Percentiles rank a stretch among this genome's conserved stretches.
Conservation (phyloP, 805 yeast species). For the Barnettozyma sp. region DNA sequence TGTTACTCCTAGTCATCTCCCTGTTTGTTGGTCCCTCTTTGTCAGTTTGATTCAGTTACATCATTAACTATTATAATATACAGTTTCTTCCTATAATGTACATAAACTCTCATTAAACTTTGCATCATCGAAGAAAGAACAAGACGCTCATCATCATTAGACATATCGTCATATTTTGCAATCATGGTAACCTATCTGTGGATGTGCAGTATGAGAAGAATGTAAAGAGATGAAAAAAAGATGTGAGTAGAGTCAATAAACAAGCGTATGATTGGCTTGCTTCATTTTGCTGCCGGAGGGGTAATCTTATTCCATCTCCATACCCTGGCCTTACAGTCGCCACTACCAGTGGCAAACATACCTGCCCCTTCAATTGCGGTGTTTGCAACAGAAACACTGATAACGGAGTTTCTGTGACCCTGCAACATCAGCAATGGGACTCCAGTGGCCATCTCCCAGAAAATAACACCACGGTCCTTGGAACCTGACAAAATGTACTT, state of each 20-base stretch:
- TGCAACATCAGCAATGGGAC: constrained; percentile 92
- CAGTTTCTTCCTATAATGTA: constrained; percentile 1
- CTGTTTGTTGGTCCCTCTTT: too few species aligned
- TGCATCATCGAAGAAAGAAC: background rate
- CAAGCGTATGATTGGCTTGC: background rate
- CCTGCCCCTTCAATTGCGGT: constrained; percentile 66
- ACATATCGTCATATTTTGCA: constrained; percentile 4
- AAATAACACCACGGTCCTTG: constrained; percentile 92
- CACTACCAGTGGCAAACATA: constrained; percentile 94
- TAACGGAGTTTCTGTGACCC: constrained; percentile 94
- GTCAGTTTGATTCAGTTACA: constrained; percentile 1
- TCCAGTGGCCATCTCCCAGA: constrained; percentile 92
- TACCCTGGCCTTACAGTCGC: constrained; percentile 95
- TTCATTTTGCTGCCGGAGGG: constrained; percentile 5
- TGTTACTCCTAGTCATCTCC: too few species aligned
- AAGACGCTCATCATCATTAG: background rate
- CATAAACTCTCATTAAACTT: background rate
- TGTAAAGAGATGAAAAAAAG: too few species aligned
- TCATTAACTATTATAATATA: constrained; percentile 2
- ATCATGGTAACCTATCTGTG: too few species aligned
- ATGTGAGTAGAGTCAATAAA: constrained; percentile 3
- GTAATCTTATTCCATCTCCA: constrained; percentile 80
- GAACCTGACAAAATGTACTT: constrained; percentile 90
- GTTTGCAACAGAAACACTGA: constrained; percentile 87
- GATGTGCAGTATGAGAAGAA: too few species aligned